phyloP scores from a whole-genome alignment of 148 eudicot species.

The Pharnaceum exiguum region DNA sequence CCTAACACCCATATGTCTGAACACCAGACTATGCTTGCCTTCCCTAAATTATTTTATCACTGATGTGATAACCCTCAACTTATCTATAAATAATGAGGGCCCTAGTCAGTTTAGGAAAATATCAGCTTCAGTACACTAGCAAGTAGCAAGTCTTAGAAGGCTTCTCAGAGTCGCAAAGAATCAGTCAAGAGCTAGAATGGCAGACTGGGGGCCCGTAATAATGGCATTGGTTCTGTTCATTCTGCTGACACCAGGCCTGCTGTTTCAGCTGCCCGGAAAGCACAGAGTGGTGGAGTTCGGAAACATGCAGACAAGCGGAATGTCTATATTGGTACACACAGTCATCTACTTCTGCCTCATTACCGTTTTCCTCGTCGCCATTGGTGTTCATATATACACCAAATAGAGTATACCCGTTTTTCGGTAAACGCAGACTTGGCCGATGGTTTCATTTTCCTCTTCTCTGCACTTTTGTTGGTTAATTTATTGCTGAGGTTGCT shows the following conservation, averaged over 20 bases:
- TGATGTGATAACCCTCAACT: not conserved
- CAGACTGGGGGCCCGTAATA: constrained; percentile 59
- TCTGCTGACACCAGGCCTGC: constrained; percentile 47
- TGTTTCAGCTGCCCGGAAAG: constrained; percentile 55
- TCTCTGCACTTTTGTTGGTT: not conserved
- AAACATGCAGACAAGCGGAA: constrained; percentile 55
- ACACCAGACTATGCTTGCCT: constrained; percentile 12
- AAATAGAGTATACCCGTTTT: constrained; percentile 12
- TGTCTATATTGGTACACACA: constrained; percentile 51
- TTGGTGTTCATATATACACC: constrained; percentile 51
- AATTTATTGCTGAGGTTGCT: no score
- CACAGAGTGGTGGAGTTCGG: constrained; percentile 42
- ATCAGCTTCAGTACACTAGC: not conserved
- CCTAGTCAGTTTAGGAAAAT: not conserved
- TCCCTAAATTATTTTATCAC: not conserved
- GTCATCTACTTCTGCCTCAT: constrained; percentile 54
- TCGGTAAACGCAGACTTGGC: not conserved
- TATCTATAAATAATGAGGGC: constrained; percentile 15
- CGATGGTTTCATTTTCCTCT: not conserved
- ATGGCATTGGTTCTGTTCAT: constrained; percentile 57
- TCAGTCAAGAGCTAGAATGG: constrained; percentile 15
- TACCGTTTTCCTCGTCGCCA: constrained; percentile 48
- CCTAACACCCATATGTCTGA: constrained; percentile 19
- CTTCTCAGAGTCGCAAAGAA: not conserved
- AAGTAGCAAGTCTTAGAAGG: not conserved